Evolutionary conservation across 2,329 filamentous ascomycete genomes (phyloP).

Genomic region (Colletotrichum sp.): DNA sequence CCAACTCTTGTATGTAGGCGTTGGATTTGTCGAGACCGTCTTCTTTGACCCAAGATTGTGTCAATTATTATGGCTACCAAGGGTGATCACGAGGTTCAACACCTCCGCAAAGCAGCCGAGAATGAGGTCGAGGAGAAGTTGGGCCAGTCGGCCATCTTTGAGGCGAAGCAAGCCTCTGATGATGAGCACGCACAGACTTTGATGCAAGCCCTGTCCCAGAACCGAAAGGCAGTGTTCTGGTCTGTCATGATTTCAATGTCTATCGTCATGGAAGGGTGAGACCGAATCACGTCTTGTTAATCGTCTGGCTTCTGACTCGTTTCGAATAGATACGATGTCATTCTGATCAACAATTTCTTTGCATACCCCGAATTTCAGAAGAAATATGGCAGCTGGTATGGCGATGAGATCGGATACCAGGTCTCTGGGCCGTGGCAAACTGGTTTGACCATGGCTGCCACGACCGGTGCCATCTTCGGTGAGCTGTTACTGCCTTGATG

Average conservation of each 20-base stretch:
- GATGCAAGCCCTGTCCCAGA: slow-evolving; percentile 30
- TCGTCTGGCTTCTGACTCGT: rapidly evolving
- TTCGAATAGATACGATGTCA: not conserved
- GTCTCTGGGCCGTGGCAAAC: slow-evolving; percentile 58
- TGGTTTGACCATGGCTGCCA: slow-evolving; percentile 49
- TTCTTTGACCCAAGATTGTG: not conserved
- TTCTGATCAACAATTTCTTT: slow-evolving; percentile 47
- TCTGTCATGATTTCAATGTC: slow-evolving; percentile 44
- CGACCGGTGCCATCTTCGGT: slow-evolving; percentile 37
- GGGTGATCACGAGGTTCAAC: not conserved
- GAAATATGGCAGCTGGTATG: slow-evolving; percentile 43
- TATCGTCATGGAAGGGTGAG: slow-evolving; percentile 57
- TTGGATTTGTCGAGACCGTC: not conserved
- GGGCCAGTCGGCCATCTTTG: slow-evolving; percentile 9
- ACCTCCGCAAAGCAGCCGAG: slow-evolving; percentile 9
- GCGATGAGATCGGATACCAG: slow-evolving; percentile 43
- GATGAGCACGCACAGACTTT: slow-evolving; percentile 30
- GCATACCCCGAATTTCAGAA: slow-evolving; percentile 43
- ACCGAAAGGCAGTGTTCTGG: slow-evolving; percentile 42
- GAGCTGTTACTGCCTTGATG: slow-evolving; percentile 35
- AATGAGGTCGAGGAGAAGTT: slow-evolving; percentile 16
- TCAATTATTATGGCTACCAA: not conserved
- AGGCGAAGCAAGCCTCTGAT: slow-evolving; percentile 16
- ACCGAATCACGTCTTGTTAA: rapidly evolving
- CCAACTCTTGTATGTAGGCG: rapidly evolving